Evolutionary conservation across 495 filamentous ascomycete species (phyloP).

Genomic region (Aspergillus conjunctus): DNA sequence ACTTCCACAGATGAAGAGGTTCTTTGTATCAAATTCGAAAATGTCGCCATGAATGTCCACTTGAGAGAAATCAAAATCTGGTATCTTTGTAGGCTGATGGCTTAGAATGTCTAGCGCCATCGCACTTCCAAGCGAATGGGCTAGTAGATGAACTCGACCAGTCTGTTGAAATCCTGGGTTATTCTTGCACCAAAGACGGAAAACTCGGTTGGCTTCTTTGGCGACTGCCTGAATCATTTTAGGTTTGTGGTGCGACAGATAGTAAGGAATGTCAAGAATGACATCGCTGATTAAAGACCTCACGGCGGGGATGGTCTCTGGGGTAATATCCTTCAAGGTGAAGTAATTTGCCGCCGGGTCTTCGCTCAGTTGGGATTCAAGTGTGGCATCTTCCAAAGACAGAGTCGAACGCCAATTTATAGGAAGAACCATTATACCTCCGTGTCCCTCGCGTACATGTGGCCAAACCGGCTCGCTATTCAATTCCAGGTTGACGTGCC

Average conservation of each 20-base stretch:
- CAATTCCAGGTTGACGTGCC: constrained; percentile 82
- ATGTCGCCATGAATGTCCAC: constrained; percentile 56
- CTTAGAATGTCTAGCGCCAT: constrained; percentile 93
- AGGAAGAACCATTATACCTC: constrained; percentile 73
- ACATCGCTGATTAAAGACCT: constrained; percentile 92
- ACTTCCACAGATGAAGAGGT: constrained; percentile 89
- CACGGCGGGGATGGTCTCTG: constrained; percentile 83
- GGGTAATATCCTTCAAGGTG: constrained; percentile 85
- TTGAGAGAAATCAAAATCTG: constrained; percentile 55
- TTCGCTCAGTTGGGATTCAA: constrained; percentile 47
- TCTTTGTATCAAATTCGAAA: constrained; percentile 89
- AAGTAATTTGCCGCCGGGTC: constrained; percentile 64
- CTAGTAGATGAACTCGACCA: constrained; percentile 88
- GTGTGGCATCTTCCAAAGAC: constrained; percentile 75
- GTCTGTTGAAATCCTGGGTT: constrained; percentile 80
- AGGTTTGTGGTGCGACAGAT: constrained; percentile 90
- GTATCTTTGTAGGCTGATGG: constrained; percentile 74
- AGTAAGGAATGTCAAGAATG: constrained; percentile 97
- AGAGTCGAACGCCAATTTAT: constrained; percentile 89
- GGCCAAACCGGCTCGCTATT: constrained; percentile 70
- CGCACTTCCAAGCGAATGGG: constrained; percentile 88
- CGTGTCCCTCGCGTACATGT: constrained; percentile 69
- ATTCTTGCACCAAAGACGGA: constrained; percentile 88
- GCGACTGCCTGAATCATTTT: constrained; percentile 92
- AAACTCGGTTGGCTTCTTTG: constrained; percentile 91